Conservation (phyloP, 2,329 filamentous ascomycete genomes). For the Domatiomyces globalis region DNA sequence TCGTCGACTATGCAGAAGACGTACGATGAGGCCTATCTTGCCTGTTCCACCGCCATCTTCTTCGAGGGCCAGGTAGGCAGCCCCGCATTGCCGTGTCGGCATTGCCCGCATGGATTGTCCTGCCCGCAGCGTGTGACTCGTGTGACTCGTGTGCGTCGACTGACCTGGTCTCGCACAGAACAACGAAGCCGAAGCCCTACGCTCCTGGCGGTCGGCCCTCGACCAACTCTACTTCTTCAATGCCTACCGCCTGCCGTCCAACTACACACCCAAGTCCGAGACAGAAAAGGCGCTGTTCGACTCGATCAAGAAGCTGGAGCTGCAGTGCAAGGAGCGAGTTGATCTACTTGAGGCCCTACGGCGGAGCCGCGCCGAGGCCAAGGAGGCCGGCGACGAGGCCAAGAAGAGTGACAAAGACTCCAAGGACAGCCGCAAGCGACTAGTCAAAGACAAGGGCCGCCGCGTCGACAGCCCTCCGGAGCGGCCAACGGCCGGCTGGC, state of each 20-base stretch:
- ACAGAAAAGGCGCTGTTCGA: constrained; percentile 72
- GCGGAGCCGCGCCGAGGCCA: constrained; percentile 40
- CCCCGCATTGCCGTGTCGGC: not conserved
- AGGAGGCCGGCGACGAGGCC: constrained; percentile 29
- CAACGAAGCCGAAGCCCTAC: constrained; percentile 78
- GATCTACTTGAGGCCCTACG: constrained; percentile 72
- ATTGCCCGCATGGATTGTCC: not conserved
- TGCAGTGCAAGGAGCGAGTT: constrained; percentile 87
- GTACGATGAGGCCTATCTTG: constrained; percentile 91
- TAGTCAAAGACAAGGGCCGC: not conserved
- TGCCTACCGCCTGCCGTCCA: constrained; percentile 56
- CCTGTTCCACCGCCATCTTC: constrained; percentile 89
- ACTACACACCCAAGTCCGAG: constrained; percentile 58
- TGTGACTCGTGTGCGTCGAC: not conserved
- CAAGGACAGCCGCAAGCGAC: not conserved
- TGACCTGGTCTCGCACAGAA: constrained; percentile 42
- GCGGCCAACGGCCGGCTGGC: constrained; percentile 35
- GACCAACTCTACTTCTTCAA: constrained; percentile 81
- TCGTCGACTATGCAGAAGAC: constrained; percentile 81
- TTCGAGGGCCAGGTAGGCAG: constrained; percentile 71
- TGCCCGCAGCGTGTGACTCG: not conserved
- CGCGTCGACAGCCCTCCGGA: not conserved
- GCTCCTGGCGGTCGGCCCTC: constrained; percentile 79
- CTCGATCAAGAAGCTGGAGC: constrained; percentile 66
- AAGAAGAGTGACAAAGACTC: constrained; percentile 14